Base-by-base conservation (phyloP, 192 early-diverging fungal species). In the Fimicolochytrium jonesii region DNA sequence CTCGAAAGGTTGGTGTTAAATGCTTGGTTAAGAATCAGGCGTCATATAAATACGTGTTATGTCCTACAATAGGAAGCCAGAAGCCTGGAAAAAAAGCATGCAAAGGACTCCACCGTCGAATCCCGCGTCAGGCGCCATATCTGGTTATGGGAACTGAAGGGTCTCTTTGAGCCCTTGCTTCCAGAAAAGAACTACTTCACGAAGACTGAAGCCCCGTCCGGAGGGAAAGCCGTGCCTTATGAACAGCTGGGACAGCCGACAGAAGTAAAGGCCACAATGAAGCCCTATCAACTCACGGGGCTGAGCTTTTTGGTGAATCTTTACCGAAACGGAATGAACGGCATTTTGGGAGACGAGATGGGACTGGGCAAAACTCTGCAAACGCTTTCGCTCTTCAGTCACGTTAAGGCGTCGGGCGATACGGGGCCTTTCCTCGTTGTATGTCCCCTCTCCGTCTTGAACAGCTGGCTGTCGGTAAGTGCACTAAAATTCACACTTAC, bases 301-400 rank as follows among this genome's bases (percentile, higher is more conserved):
- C 79, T 97, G 51, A 90, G 94, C 64, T 98, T 93, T 90, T 70
- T 98, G 67, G 84, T 90, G 29, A 89, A 84, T 63, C 77, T 95
- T 6, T 97, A 92, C 70, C 88, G 94, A 39, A 97, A 96, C 71
- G 92, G 96, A 26, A 70, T 95, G 32, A 97, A 95, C 57, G 96
- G 92, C n/a, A 97, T 97, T 64, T 65, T 94, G 43, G 92, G 61
- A 25, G 74, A 75, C 36, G 74, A 75, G 51, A 75, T 76, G 75
- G 76, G 81, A 0, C 61, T 83, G 28, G 84, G 84, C 44, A 71
- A 91, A 79, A 95, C 96, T 0, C 77, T 98, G 32, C 96, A 98
- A 76, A 95, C 94, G 0, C 92, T 98, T 29, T 74, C 88, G 6
- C 88, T 98, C 44, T 75, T 98, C 26, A 79, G 83, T 36, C 88